Evolutionary conservation across 495 filamentous ascomycete species (phyloP), one percentile per base, ranked within the genome.

Genomic region (Penicillium simplicissimum): DNA sequence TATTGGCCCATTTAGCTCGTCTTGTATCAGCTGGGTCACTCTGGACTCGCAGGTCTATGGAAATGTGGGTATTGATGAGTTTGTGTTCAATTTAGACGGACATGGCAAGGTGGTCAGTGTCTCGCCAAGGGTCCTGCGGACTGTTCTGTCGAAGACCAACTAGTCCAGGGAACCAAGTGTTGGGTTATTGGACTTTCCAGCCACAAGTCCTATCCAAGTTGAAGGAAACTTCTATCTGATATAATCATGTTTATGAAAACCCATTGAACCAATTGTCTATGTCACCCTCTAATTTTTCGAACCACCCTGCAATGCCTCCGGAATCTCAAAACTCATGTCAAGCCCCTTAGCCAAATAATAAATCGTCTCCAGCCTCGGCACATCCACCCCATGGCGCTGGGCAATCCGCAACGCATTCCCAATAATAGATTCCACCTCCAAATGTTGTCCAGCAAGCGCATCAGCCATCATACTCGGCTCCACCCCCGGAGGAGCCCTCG

Each of bases 51-150:
- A 58, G 3, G 58, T 70, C 4, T 80, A 77, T 56, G 75, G 74
- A 0, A 63, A 61, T 49, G 53, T 76, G 17, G 72, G 69, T 1
- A 17, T 78, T 2, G 76, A 79, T 64, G 76, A 81, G 21, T 77
- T 79, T 63, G 69, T 76, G 6, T 73, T 81, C 57, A 57, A 71
- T 6, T 15, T 80, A 51, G 62, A 74, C 62, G 55, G 65, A 1
- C 45, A 66, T 31, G 73, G 75, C 2, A 25, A 61, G 37, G 78
- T 66, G 1, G 49, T 70, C 19, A 63, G 63, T 15, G 57, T 79
- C 3, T 71, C 69, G 15, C 68, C 70, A 14, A 55, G 69, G 7
- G 69, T 61, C 4, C 58, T 77, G 21, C 70, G 73, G 1, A 60
- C 60, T 2, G 48, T 54, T 10, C 52, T 72, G n/a, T 38, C 59